Evolutionary conservation across 768 basidiomycete genomes (phyloP), one percentile per base, ranked within the genome.

Genomic region (Lentinus tigrinus): DNA sequence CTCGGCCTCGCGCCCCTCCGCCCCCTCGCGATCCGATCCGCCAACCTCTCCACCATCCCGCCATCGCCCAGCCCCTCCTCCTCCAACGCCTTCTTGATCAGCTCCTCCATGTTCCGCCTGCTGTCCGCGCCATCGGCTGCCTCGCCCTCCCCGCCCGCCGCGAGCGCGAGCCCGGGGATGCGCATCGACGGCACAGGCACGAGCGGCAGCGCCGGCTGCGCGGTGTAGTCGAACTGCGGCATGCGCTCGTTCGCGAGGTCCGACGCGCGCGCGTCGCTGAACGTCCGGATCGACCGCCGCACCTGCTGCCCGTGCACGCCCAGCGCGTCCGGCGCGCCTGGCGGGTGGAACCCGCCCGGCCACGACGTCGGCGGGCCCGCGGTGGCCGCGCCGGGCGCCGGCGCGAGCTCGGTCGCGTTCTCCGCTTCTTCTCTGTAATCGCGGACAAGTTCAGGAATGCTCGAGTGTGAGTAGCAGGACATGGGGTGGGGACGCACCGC

Each of bases 221-320:
- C 58, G 27, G 54, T 43, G 50, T 75, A 69, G 63, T 80, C 71
- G 73, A 83, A 83, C 55, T 77, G 73, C 2, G 90, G 91, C 19
- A 93, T 72, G 55, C 88, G 86, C 69, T 92, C 90, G 73, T 93
- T 93, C 47, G 78, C 76, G 24, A 87, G 66, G 72, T 92, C 90
- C 36, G 84, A 83, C 21, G 84, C 84, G 51, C 91, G 90, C 85
- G 90, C 90, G 60, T 91, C 88, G 66, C 82, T 87, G 73, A 92
- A 93, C 57, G 73, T 85, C 56, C 79, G 83, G 69, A 93, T 89
- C 58, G 79, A 79, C 58, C 78, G 77, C 60, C 80, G 77, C 64
- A 88, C 77, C 60, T 82, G 81, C 53, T 80, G 72, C 31, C 82
- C 83, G 47, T 85, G 84, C 34, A 87, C 87, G 31, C 78, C 79